Conservation (phyloP, 495 filamentous ascomycete species). For the Aspergillus avenaceus region DNA sequence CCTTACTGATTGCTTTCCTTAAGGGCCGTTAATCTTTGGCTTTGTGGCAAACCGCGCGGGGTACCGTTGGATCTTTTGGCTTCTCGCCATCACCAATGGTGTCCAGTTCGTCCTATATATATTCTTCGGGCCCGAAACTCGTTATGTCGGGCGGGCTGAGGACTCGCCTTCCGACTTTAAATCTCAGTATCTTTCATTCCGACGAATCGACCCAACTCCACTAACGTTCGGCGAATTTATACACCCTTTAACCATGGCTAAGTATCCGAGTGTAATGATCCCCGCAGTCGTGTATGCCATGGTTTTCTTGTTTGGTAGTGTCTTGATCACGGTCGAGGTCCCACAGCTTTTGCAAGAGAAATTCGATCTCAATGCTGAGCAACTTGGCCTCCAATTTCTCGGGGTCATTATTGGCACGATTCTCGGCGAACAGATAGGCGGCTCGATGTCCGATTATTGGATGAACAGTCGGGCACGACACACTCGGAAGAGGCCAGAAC, state of each 20-base stretch:
- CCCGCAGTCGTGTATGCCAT: constrained; percentile 49
- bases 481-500: constrained; percentile 21
- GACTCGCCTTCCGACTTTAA: constrained; percentile 28
- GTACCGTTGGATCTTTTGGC: constrained; percentile 44
- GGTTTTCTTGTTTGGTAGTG: constrained; percentile 47
- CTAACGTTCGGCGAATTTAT: constrained; percentile 44
- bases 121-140: constrained; percentile 52
- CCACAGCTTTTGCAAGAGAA: constrained; percentile 47
- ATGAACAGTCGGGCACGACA: constrained; percentile 35
- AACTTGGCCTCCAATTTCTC: constrained; percentile 52
- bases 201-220: constrained; percentile 46
- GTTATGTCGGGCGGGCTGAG: constrained; percentile 35
- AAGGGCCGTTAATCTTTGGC: constrained; percentile 45
- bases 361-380: constrained; percentile 48
- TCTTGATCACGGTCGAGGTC: constrained; percentile 49
- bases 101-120: constrained; percentile 51
- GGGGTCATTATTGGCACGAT: constrained; percentile 52
- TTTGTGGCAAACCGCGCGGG: constrained; percentile 41
- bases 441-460: constrained; percentile 47
- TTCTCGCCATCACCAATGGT: constrained; percentile 46
- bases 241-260: constrained; percentile 36
- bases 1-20: not conserved
- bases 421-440: constrained; percentile 54
- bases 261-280: constrained; percentile 38
- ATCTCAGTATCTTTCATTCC: constrained; percentile 36